Conservation (phyloP, 202 grass and related monocot species). For the Digitaria exilis region DNA sequence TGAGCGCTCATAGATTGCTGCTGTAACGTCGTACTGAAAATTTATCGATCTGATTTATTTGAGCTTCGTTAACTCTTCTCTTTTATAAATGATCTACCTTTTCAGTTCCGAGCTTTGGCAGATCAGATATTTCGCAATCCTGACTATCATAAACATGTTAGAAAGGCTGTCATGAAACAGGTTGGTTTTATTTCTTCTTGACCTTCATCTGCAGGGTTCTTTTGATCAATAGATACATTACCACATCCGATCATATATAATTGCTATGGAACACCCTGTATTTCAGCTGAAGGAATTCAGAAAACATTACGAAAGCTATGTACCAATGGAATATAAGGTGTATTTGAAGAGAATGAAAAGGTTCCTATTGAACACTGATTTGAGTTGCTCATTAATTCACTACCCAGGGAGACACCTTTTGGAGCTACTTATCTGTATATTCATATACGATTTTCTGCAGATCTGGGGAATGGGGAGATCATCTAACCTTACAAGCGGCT, state of each 20-base stretch:
- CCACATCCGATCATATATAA: slow-evolving; percentile 11
- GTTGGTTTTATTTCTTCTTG: slow-evolving; percentile 49
- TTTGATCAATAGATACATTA: slow-evolving; percentile 12
- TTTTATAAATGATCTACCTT: slow-evolving; percentile 14
- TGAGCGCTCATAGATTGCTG: background rate
- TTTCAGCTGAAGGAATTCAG: slow-evolving; percentile 90
- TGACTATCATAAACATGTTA: slow-evolving; percentile 92
- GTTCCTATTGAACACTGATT: slow-evolving; percentile 38
- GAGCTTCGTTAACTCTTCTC: background rate
- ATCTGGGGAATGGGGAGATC: slow-evolving; percentile 98
- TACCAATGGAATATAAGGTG: slow-evolving; percentile 98
- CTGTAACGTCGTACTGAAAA: slow-evolving; percentile 8
- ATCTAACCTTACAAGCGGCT: slow-evolving; percentile 92
- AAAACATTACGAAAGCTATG: slow-evolving; percentile 87
- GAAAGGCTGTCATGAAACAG: slow-evolving; percentile 86
- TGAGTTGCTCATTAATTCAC: slow-evolving; percentile 9
- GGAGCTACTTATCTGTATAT: background rate
- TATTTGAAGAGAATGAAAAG: slow-evolving; percentile 98
- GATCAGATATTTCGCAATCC: slow-evolving; percentile 95
- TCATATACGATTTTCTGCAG: slow-evolving; percentile 44
- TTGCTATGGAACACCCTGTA: slow-evolving; percentile 34
- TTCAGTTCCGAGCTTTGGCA: slow-evolving; percentile 98
- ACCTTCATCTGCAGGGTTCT: background rate
- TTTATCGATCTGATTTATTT: background rate
- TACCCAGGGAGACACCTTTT: background rate